Base-by-base conservation (phyloP, 106 monocot species). In the Allium sativum region DNA sequence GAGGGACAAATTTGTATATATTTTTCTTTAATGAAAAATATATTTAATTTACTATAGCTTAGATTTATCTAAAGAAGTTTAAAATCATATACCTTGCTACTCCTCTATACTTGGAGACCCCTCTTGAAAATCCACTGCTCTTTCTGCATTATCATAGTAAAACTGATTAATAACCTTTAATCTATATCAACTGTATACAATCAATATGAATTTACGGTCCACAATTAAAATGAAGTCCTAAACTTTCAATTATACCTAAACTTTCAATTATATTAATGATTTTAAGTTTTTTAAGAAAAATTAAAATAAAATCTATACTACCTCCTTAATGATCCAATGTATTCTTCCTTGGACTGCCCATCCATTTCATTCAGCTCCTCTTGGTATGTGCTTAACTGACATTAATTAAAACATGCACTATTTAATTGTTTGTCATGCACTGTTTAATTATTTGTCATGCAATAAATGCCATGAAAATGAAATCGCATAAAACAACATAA, bases 41-140 rank as follows among this genome's bases (percentile, higher is more conserved):
- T 31, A 31, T 31, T 31, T 31, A 31, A 5, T 31, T 31, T 31
- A 31, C 4, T 31, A 31, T 31, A 31, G 5, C 31, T 31, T 31
- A 31, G 2, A 31, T 31, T 31, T 31, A 1, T 31, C 31, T 31
- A 31, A 31, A 2, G 5, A 31, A 31, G 5, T 31, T 31, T 31
- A 31, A 22, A 31, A 31, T 31, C 31, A 14, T 13, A 46, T 84
- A 85, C 90, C 90, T 86, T 65, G 90, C 90, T 2, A 91, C 90
- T 0, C 90, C 90, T 80, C 90, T 82, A 45, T 91, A 91, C 67
- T 91, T 91, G 7, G 90, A 91, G 14, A 86, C 90, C 40, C 90
- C 90, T 71, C 90, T 82, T 14, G 90, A 91, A 65, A 91, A 91
- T 10, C 90, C 90, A 76, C 90, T 91, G 70, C 90, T 91, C 61